Percentiles rank a stretch among this genome's conserved stretches.
These are phyloP conservation scores for Beauveria bassiana DNA, from an alignment of 2,329 filamentous ascomycete genomes.

Conservation along the genomic window DNA sequence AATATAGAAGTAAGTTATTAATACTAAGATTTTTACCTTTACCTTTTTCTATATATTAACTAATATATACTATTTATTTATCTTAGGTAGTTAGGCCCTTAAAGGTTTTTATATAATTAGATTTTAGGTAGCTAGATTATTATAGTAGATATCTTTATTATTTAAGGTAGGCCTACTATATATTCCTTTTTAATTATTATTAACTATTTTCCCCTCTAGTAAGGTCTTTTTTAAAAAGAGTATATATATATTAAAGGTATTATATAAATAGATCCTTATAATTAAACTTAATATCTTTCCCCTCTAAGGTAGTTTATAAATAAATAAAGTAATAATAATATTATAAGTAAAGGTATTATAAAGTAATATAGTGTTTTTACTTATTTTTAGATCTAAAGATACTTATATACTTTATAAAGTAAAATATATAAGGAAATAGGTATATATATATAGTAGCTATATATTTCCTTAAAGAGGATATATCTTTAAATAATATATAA, in stretches of 20 bases:
- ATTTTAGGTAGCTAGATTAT: conserved; percentile 60
- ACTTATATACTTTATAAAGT: conserved; percentile 72
- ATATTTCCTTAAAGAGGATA: conserved; percentile 57
- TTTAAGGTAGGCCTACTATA: conserved; percentile 67
- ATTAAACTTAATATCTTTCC: conserved; percentile 69
- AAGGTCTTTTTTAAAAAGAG: conserved; percentile 52
- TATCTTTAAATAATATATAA: conserved; percentile 59
- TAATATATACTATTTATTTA: conserved; percentile 85
- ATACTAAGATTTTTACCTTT: conserved; percentile 50
- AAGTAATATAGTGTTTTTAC: conserved; percentile 92
- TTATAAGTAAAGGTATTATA: conserved; percentile 71
- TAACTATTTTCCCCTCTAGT: conserved; percentile 48
- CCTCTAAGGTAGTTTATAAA: conserved; percentile 43
- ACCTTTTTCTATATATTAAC: conserved; percentile 75
- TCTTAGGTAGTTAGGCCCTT: conserved; percentile 73
- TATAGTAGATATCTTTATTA: conserved; percentile 62
- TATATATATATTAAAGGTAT: conserved; percentile 90
- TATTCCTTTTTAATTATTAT: conserved; percentile 54
- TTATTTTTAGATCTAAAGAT: conserved; percentile 92
- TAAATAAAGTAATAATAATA: conserved; percentile 59
- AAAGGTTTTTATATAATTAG: conserved; percentile 65
- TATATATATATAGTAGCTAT: conserved; percentile 61
- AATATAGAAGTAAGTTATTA: conserved; percentile 49
- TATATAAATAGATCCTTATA: conserved; percentile 94
- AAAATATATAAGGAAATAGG: conserved; percentile 79